Evolutionary conservation across 2,329 filamentous ascomycete genomes (phyloP).

Genomic region (Nemania sp.): DNA sequence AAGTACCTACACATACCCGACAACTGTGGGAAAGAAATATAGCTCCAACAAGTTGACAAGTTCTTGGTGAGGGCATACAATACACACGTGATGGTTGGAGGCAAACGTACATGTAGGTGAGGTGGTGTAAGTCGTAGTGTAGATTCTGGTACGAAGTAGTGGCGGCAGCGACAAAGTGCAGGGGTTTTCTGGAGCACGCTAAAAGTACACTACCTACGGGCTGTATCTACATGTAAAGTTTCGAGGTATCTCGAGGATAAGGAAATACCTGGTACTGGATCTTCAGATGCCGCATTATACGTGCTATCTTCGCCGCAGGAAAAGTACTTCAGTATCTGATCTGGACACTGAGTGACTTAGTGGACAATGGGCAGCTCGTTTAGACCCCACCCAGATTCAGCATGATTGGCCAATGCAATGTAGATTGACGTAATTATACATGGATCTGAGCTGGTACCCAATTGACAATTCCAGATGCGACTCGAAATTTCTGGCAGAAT

Average conservation of each 20-base stretch:
- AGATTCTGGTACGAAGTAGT: too few species aligned
- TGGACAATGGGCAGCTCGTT: background rate
- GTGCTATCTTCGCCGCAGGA: background rate
- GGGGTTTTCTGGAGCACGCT: too few species aligned
- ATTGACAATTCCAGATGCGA: conserved; percentile 9
- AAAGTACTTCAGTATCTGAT: background rate
- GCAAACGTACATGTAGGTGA: too few species aligned
- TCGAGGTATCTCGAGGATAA: background rate
- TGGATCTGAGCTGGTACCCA: background rate
- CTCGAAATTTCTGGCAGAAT: conserved; percentile 1
- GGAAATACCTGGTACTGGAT: conserved; percentile 3
- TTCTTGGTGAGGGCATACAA: too few species aligned
- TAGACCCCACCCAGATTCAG: background rate
- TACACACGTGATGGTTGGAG: too few species aligned
- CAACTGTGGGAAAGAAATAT: too few species aligned
- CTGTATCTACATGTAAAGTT: too few species aligned
- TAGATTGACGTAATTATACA: conserved; percentile 15
- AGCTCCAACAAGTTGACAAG: too few species aligned
- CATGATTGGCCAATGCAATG: conserved; percentile 19
- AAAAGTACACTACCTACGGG: too few species aligned
- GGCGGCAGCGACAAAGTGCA: background rate
- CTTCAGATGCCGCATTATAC: background rate
- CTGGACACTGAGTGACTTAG: background rate
- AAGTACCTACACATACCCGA: too few species aligned
- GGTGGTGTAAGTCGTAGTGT: too few species aligned